Base-by-base conservation (phyloP, 106 monocot species). In the Dendrobium nobile region DNA sequence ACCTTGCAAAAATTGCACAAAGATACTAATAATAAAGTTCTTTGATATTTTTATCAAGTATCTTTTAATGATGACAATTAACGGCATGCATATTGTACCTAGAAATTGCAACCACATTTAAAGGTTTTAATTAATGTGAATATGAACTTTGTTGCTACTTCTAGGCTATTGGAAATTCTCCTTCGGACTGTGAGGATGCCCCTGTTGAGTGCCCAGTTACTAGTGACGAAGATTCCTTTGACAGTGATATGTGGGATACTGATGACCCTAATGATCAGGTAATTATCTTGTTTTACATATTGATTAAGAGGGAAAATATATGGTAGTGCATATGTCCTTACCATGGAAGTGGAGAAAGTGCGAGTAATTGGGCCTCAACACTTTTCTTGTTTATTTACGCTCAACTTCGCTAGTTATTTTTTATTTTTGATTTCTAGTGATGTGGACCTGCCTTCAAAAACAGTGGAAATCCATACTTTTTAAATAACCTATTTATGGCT, bases 241-340 rank as follows among this genome's bases (percentile, higher is more conserved):
- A 76, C 16, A 15, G 51, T 76, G 76, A 51, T 51, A 5, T 24
- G 22, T 76, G 45, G 22, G 45, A 26, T 76, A 47, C 47, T 47
- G 76, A 76, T 27, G 45, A 76, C 26, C 51, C 76, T 76, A 47
- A 26, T 76, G 76, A 76, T 76, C 4, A 48, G 76, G 76, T 76
- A 76, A 48, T 22, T 48, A 28, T 27, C 20, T 26, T 24, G 70
- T 24, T 16, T 3, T 15, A 9, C 41, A 19, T 31, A 20, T 73
- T 73, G 73, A 42, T 42, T 51, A 51, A 51, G 51, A 51, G 8
- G 51, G 51, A 3, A 75, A 75, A 41, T 43, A 18, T 76, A 76
- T 13, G 27, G 26, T 48, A 48, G 76, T 9, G 41, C 47, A 48
- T 41, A 45, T 24, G 51, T 76, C 4, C 26, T 48, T 48, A 51